phyloP scores from a whole-genome alignment of 2,329 filamentous ascomycete genomes.

The Corinectria fuckeliana region DNA sequence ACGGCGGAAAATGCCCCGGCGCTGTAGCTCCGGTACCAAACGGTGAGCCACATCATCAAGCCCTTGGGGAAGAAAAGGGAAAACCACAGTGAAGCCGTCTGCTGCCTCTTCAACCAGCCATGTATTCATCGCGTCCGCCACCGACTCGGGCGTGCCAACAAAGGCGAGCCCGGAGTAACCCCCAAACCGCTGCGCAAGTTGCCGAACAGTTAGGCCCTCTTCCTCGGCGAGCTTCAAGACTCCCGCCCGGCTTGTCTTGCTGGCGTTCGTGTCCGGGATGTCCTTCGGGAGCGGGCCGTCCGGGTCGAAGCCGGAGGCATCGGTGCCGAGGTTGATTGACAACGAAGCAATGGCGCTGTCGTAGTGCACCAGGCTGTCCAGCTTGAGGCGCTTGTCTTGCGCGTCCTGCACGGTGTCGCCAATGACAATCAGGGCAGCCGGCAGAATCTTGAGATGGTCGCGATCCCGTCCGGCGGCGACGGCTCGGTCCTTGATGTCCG shows the following conservation, averaged over 20 bases:
- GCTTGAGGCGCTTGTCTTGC: slow-evolving; percentile 52
- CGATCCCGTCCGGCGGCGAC: slow-evolving; percentile 51
- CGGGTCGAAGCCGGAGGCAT: slow-evolving; percentile 55
- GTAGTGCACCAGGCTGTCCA: slow-evolving; percentile 61
- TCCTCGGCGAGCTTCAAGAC: slow-evolving; percentile 52
- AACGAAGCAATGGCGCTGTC: slow-evolving; percentile 61
- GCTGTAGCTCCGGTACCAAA: slow-evolving; percentile 58
- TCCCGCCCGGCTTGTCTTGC: slow-evolving; percentile 54
- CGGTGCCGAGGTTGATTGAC: slow-evolving; percentile 54
- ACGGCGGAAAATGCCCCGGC: slow-evolving; percentile 55
- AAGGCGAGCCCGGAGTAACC: slow-evolving; percentile 58
- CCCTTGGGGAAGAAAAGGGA: slow-evolving; percentile 58
- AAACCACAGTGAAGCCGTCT: slow-evolving; percentile 59
- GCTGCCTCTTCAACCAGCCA: slow-evolving; percentile 56
- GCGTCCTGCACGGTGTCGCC: slow-evolving; percentile 58
- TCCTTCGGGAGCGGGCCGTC: slow-evolving; percentile 56
- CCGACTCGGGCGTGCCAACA: slow-evolving; percentile 54
- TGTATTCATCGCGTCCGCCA: slow-evolving; percentile 55
- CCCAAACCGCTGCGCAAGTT: slow-evolving; percentile 57
- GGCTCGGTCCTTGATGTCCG: slow-evolving; percentile 57
- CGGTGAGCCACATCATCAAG: slow-evolving; percentile 55
- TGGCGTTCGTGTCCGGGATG: slow-evolving; percentile 60
- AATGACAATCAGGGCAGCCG: slow-evolving; percentile 57
- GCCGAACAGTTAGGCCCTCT: slow-evolving; percentile 56
- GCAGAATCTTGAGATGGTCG: slow-evolving; percentile 58